Evolutionary conservation across 768 basidiomycete genomes (phyloP), one percentile per base, ranked within the genome.

Genomic region (Phlebiopsis flavidoalba): DNA sequence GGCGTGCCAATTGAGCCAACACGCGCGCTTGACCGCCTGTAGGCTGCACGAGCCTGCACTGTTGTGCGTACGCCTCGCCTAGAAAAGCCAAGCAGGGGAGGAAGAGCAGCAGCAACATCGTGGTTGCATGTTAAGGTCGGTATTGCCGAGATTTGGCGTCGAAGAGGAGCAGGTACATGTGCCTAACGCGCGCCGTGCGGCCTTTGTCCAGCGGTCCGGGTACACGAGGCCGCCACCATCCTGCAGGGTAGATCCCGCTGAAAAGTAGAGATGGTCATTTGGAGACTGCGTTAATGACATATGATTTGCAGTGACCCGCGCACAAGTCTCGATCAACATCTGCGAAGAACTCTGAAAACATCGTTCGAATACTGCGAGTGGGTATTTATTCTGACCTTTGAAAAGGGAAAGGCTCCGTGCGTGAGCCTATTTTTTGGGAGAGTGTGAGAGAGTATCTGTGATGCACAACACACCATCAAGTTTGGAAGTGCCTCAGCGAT

Each of bases 21-120:
- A 62, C 40, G 17, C 40, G 17, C 54, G 36, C 19, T 51, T 55
- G 15, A 8, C 52, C 37, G 22, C 59, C 60, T 3, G 46, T 21
- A 6, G 60, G 57, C 12, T 31, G 26, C 35, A 61, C 57, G 22
- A 71, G 67, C 43, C 60, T 63, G 60, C 70, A 71, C 53, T 71
- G 70, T 47, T 69, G 68, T 31, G 68, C 67, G 33, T 43, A 8
- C 12, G 40, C 10, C 19, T 37, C 31, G 19, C 48, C 52, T 45
- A 60, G 46, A 19, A 60, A 46, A n/a, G 60, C 58, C 37, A 63
- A 62, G 49, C 45, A 58, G 19, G 56, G 54, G 22, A 45, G 57
- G 26, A 63, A 55, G 37, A 60, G 46, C 14, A 60, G 52, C 51
- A 58, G 59, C 40, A 60, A 47, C 63, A 64, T 60, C 11, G 54